These are phyloP conservation scores for Huntiella abstrusa DNA, from an alignment of 2,329 filamentous ascomycete genomes.

Conservation along the genomic window DNA sequence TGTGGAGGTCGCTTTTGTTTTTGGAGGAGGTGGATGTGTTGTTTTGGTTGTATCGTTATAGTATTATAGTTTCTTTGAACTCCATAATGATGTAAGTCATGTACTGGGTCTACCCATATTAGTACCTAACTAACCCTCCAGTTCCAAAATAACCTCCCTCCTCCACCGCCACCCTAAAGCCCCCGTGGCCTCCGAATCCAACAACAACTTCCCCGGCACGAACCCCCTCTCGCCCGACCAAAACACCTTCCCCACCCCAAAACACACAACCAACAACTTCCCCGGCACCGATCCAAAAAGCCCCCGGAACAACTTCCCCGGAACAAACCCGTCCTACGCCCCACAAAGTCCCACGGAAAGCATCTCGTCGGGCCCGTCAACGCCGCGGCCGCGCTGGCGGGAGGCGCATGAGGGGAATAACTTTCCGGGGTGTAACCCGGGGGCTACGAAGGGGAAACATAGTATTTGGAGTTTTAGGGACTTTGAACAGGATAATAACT, in stretches of 20 bases:
- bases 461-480: conserved; percentile 2
- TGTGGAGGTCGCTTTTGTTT: too few species aligned
- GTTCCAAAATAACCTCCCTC: not conserved
- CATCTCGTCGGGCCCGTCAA: not conserved
- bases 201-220: conserved; percentile 13
- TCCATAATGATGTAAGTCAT: conserved; percentile 8
- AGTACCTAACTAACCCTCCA: not conserved
- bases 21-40: too few species aligned
- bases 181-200: conserved; percentile 3
- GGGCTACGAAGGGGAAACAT: not conserved
- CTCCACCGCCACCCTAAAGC: not conserved
- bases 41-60: too few species aligned
- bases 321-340: not conserved
- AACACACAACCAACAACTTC: conserved; percentile 8
- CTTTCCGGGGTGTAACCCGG: conserved; percentile 11
- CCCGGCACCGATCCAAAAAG: conserved; percentile 6
- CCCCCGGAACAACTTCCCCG: conserved; percentile 9
- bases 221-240: conserved; percentile 1
- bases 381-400: too few species aligned
- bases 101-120: not conserved
- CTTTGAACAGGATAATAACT: conserved; percentile 10
- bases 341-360: not conserved
- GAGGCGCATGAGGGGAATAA: conserved; percentile 9
- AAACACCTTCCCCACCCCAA: not conserved
- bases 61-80: not conserved